Conservation (phyloP, 2,329 filamentous ascomycete genomes). For the Colletotrichum shisoi region DNA sequence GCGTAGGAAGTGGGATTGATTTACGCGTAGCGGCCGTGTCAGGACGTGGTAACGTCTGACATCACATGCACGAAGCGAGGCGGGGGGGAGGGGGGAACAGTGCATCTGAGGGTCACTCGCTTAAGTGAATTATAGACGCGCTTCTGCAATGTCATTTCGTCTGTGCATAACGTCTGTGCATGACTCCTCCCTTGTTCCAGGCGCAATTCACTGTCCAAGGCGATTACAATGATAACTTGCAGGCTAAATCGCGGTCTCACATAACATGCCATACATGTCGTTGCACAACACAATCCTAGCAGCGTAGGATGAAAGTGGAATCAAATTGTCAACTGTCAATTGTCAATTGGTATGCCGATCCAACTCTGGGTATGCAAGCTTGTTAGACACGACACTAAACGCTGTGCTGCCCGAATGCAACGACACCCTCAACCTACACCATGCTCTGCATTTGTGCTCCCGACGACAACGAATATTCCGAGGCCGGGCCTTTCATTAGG, state of each 20-base stretch:
- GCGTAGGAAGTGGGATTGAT: slow-evolving; percentile 30
- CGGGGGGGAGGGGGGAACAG: not conserved
- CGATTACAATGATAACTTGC: not conserved
- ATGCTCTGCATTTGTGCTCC: not conserved
- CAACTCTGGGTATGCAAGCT: too few relatives aligned
- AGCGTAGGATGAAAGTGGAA: not conserved
- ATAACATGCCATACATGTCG: not conserved
- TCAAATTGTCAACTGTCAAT: too few relatives aligned
- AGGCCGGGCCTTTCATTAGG: not conserved
- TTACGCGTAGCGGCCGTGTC: slow-evolving; percentile 33
- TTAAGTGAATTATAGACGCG: slow-evolving; percentile 8
- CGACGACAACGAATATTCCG: not conserved
- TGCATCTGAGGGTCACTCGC: not conserved
- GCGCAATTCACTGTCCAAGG: not conserved
- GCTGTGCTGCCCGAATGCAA: not conserved
- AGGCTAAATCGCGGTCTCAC: too few relatives aligned
- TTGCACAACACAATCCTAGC: too few relatives aligned
- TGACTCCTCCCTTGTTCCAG: not conserved
- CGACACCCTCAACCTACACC: not conserved
- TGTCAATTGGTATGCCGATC: too few relatives aligned
- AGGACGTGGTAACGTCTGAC: slow-evolving; percentile 17
- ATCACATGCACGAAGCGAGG: slow-evolving; percentile 36
- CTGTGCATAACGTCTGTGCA: not conserved
- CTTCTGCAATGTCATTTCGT: not conserved
- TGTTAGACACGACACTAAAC: too few relatives aligned